Evolutionary conservation across 495 filamentous ascomycete genomes (phyloP).

Genomic region (Talaromyces trachyspermus): DNA sequence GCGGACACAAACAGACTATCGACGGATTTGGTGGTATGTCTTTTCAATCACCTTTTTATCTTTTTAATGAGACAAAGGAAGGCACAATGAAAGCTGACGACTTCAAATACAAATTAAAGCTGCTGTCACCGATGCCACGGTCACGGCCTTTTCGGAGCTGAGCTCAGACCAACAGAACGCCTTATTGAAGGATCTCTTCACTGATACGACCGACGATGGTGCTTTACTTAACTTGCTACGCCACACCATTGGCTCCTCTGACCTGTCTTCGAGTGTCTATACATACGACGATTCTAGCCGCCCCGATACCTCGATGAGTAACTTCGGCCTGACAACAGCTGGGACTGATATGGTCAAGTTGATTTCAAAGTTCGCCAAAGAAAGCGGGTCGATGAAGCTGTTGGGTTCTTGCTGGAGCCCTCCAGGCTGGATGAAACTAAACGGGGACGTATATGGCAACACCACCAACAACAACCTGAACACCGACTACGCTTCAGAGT

Average conservation of each 20-base stretch:
- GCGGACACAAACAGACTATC: slow-evolving; percentile 44
- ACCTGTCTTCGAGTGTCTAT: slow-evolving; percentile 43
- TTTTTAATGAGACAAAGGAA: too few species aligned
- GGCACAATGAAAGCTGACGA: not conserved
- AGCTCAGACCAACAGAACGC: slow-evolving; percentile 25
- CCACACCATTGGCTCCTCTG: slow-evolving; percentile 47
- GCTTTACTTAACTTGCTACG: slow-evolving; percentile 44
- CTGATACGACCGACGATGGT: slow-evolving; percentile 22
- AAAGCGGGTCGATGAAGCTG: slow-evolving; percentile 25
- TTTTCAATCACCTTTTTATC: too few species aligned
- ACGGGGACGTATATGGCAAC: slow-evolving; percentile 39
- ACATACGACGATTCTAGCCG: slow-evolving; percentile 44
- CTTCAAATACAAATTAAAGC: slow-evolving; percentile 25
- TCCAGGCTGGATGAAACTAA: slow-evolving; percentile 53
- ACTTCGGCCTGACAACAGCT: slow-evolving; percentile 41
- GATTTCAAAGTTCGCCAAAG: slow-evolving; percentile 20
- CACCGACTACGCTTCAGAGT: slow-evolving; percentile 30
- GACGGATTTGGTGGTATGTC: slow-evolving; percentile 38
- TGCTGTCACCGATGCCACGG: slow-evolving; percentile 50
- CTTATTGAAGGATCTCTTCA: slow-evolving; percentile 44
- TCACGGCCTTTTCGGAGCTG: slow-evolving; percentile 42
- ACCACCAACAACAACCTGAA: slow-evolving; percentile 46
- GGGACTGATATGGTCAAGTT: slow-evolving; percentile 46
- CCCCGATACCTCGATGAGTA: slow-evolving; percentile 29
- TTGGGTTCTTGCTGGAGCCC: slow-evolving; percentile 47